Percentiles rank a stretch among this genome's conserved stretches.
phyloP scores from a whole-genome alignment of 306 rosid species.

The Glycine soja region DNA sequence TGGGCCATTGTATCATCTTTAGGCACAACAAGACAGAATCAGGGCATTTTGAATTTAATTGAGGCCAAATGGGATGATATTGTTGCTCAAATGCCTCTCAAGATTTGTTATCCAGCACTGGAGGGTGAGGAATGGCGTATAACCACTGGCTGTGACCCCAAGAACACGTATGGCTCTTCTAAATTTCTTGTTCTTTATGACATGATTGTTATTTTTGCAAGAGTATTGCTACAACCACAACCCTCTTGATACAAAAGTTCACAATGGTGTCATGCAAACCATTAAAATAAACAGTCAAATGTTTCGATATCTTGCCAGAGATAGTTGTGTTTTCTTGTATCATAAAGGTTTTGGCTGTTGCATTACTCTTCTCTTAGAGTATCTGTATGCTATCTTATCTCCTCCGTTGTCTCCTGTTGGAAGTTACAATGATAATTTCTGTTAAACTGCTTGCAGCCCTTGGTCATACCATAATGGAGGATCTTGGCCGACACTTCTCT shows the following conservation, averaged over 20 bases:
- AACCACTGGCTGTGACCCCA: slow-evolving; percentile 93
- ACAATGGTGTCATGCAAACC: neutral
- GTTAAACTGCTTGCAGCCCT: slow-evolving; percentile 63
- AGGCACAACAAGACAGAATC: slow-evolving; percentile 73
- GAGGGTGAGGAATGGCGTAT: slow-evolving; percentile 92
- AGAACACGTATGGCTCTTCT: slow-evolving; percentile 76
- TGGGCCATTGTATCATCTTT: slow-evolving; percentile 89
- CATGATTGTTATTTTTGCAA: neutral
- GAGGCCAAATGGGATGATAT: slow-evolving; percentile 96
- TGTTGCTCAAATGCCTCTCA: slow-evolving; percentile 84
- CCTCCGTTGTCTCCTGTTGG: neutral
- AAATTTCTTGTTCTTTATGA: slow-evolving; percentile 1
- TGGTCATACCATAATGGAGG: slow-evolving; percentile 99
- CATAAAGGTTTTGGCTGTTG: slow-evolving; percentile 19
- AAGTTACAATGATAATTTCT: slow-evolving; percentile 32
- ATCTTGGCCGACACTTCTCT: slow-evolving; percentile 92
- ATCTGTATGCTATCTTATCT: slow-evolving; percentile 4
- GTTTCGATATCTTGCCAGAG: slow-evolving; percentile 6
- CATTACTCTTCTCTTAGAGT: slow-evolving; percentile 1
- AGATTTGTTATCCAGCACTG: slow-evolving; percentile 88
- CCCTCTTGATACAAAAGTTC: slow-evolving; percentile 10
- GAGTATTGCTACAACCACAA: slow-evolving; percentile 28
- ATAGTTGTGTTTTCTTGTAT: slow-evolving; percentile 7
- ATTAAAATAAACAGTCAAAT: slow-evolving; percentile 27
- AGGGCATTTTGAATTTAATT: slow-evolving; percentile 74